phyloP scores from a whole-genome alignment of 169 alveolate genomes.

The Plasmodium chabaudi region DNA sequence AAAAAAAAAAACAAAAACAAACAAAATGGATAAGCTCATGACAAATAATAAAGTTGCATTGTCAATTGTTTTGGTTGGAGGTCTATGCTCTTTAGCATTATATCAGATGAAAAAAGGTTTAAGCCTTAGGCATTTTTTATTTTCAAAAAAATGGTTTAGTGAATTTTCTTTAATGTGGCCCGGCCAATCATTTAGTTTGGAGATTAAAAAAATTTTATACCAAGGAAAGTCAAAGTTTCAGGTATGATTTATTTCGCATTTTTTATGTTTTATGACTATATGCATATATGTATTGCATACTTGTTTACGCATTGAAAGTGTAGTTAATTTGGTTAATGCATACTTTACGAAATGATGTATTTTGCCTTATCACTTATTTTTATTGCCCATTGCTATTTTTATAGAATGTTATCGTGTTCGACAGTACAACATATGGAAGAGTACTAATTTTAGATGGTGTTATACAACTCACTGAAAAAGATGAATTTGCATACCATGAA shows the following conservation, averaged over 20 bases:
- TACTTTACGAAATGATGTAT: not conserved
- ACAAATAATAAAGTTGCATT: conserved; percentile 20
- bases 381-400: not conserved
- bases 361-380: not conserved
- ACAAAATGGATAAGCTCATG: conserved; percentile 43
- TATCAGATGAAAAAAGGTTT: conserved; percentile 48
- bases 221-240: conserved; percentile 82
- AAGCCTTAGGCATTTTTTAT: conserved; percentile 11
- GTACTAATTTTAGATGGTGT: conserved; percentile 86
- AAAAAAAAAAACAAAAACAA: not conserved
- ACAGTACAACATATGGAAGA: conserved; percentile 80
- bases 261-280: too few species aligned
- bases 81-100: conserved; percentile 45
- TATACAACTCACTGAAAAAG: conserved; percentile 82
- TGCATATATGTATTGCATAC: too few species aligned
- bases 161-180: conserved; percentile 73
- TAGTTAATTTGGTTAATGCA: too few species aligned
- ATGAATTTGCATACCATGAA: conserved; percentile 85
- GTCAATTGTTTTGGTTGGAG: conserved; percentile 34
- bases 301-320: too few species aligned
- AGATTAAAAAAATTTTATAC: conserved; percentile 66
- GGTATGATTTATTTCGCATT: conserved; percentile 11
- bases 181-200: conserved; percentile 76
- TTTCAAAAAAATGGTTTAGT: conserved; percentile 69
- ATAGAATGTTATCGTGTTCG: conserved; percentile 77